Conservation (phyloP, 2,329 filamentous ascomycete genomes). For the Penicillium brasilianum region DNA sequence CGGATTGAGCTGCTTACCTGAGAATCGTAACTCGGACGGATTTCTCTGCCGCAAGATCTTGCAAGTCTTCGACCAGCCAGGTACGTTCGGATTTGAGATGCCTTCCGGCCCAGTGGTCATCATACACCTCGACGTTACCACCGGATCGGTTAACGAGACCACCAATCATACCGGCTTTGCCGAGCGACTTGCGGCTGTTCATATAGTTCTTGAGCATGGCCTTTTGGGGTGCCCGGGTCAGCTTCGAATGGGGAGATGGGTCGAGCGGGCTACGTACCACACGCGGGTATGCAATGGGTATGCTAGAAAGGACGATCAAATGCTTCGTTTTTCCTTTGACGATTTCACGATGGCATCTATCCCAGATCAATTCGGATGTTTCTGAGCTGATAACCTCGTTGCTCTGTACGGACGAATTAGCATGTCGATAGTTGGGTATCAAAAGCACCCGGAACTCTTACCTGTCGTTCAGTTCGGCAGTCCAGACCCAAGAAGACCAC, state of each 20-base stretch:
- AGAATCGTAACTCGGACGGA: slow-evolving; percentile 90
- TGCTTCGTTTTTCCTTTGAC: slow-evolving; percentile 85
- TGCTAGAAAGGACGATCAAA: slow-evolving; percentile 81
- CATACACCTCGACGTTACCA: slow-evolving; percentile 86
- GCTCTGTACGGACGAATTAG: slow-evolving; percentile 50
- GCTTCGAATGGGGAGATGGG: slow-evolving; percentile 1
- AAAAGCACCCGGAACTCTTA: slow-evolving; percentile 31
- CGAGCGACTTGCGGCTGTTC: slow-evolving; percentile 86
- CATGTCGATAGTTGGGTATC: neutral
- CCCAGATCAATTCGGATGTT: slow-evolving; percentile 85
- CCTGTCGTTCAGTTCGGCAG: slow-evolving; percentile 85
- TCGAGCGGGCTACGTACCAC: slow-evolving; percentile 59
- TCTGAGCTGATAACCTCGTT: slow-evolving; percentile 79
- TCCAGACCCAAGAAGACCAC: slow-evolving; percentile 86
- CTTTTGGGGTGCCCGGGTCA: slow-evolving; percentile 55
- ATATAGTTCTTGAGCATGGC: slow-evolving; percentile 70
- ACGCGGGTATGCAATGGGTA: slow-evolving; percentile 81
- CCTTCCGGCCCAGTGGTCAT: slow-evolving; percentile 97
- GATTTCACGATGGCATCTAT: slow-evolving; percentile 81
- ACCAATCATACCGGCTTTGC: slow-evolving; percentile 79
- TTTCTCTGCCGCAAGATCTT: slow-evolving; percentile 90
- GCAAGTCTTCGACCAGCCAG: slow-evolving; percentile 85
- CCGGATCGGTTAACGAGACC: slow-evolving; percentile 86
- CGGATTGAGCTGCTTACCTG: slow-evolving; percentile 54
- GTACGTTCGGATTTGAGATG: slow-evolving; percentile 90